Evolutionary conservation across 352 stramenopile species (phyloP).

Genomic region (Phytopythium montanum): DNA sequence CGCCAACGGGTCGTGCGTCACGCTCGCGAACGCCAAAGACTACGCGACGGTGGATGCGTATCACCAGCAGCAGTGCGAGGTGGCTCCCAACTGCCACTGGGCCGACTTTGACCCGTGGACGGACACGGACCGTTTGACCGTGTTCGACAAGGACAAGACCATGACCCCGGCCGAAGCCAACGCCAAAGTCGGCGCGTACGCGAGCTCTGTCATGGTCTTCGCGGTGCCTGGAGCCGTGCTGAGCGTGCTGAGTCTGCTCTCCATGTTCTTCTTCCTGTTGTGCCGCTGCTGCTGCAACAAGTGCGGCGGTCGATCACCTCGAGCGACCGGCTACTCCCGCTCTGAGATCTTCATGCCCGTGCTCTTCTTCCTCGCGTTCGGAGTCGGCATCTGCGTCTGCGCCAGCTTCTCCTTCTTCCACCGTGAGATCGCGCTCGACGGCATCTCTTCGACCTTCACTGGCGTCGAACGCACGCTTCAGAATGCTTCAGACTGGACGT

Average conservation of each 20-base stretch:
- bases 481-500: conserved; percentile 36
- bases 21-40: conserved; percentile 20
- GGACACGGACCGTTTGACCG: conserved; percentile 23
- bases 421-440: conserved; percentile 42
- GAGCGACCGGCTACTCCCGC: conserved; percentile 57
- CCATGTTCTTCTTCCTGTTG: conserved; percentile 68
- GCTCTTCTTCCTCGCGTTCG: conserved; percentile 61
- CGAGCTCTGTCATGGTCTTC: conserved; percentile 41
- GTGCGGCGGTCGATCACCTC: conserved; percentile 45
- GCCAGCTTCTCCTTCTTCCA: conserved; percentile 49
- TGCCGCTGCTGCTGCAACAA: conserved; percentile 74
- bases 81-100: conserved; percentile 72
- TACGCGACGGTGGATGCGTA: conserved; percentile 24
- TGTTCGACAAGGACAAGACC: conserved; percentile 27
- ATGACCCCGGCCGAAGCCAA: conserved; percentile 20
- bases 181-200: conserved; percentile 39
- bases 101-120: conserved; percentile 23
- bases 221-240: conserved; percentile 54
- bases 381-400: conserved; percentile 37
- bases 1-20: conserved; percentile 26
- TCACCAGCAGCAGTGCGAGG: conserved; percentile 29
- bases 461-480: conserved; percentile 28
- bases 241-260: conserved; percentile 48
- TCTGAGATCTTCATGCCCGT: conserved; percentile 62
- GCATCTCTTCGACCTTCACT: conserved; percentile 45